A percentile compares a stretch with the other conserved stretches of the same genome.
Evolutionary conservation across 768 basidiomycete genomes (phyloP).

Genomic region (Lyophyllum decastes): DNA sequence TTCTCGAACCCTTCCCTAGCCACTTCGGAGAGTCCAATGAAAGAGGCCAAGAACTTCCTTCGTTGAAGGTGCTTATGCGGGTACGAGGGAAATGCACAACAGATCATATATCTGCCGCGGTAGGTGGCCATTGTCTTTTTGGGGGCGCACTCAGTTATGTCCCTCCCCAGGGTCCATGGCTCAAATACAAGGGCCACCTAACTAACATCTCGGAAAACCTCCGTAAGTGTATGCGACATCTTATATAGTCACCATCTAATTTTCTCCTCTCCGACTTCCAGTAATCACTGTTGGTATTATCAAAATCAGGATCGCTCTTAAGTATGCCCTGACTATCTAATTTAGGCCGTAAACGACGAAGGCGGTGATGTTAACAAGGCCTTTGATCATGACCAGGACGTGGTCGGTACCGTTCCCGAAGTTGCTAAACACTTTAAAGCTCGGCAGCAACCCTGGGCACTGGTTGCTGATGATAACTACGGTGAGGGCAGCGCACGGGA

Average conservation of each 20-base stretch:
- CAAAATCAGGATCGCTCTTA: too few species aligned
- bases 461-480: slow-evolving; percentile 96
- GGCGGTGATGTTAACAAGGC: slow-evolving; percentile 91
- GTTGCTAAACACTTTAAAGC: slow-evolving; percentile 89
- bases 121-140: slow-evolving; percentile 34
- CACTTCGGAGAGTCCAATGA: slow-evolving; percentile 62
- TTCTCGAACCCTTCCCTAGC: slow-evolving; percentile 81
- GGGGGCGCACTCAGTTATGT: neutral
- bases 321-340: neutral
- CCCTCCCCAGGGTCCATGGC: slow-evolving; percentile 81
- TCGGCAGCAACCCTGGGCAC: slow-evolving; percentile 84
- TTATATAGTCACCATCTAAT: neutral
- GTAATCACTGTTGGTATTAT: slow-evolving; percentile 73
- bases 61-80: slow-evolving; percentile 83
- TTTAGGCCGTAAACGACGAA: slow-evolving; percentile 90
- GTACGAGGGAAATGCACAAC: slow-evolving; percentile 99
- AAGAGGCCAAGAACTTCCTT: slow-evolving; percentile 72
- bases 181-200: slow-evolving; percentile 98
- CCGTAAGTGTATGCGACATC: slow-evolving; percentile 46
- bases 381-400: slow-evolving; percentile 67
- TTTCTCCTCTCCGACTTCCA: slow-evolving; percentile 25
- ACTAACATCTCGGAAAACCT: slow-evolving; percentile 97
- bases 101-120: slow-evolving; percentile 97
- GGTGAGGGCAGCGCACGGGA: slow-evolving; percentile 98
- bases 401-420: slow-evolving; percentile 82